Conservation (phyloP, 2,329 filamentous ascomycete species). For the Fusarium beomiforme region DNA sequence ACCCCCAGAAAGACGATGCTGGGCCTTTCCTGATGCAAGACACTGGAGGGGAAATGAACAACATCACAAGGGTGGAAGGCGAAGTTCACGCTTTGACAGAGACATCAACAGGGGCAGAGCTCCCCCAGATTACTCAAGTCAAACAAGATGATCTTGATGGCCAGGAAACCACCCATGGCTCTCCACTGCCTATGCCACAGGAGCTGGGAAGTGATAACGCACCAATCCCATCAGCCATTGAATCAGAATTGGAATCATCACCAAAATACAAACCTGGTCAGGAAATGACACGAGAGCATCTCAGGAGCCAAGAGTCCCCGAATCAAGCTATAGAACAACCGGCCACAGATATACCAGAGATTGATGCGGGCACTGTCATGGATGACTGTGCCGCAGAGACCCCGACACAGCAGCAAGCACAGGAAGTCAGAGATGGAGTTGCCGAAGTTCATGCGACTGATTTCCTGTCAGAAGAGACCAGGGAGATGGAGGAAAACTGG, state of each 20-base stretch:
- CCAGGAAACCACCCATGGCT: background rate
- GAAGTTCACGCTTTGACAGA: background rate
- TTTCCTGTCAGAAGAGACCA: conserved; percentile 12
- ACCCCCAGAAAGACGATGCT: background rate
- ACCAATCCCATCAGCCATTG: background rate
- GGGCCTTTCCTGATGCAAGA: background rate
- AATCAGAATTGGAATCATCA: background rate
- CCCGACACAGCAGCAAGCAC: background rate
- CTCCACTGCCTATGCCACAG: background rate
- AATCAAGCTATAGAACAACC: background rate
- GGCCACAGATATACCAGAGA: background rate
- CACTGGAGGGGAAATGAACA: background rate
- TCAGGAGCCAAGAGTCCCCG: background rate
- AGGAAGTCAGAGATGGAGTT: background rate
- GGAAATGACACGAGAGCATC: background rate
- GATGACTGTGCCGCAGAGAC: background rate
- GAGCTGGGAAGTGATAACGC: background rate
- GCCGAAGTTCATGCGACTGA: background rate
- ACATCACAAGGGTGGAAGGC: conserved; percentile 7
- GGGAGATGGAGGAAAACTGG: conserved; percentile 1
- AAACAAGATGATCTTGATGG: background rate
- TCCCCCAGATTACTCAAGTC: background rate
- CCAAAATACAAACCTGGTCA: background rate
- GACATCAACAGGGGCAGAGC: background rate
- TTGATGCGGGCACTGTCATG: background rate